Conservation (phyloP, 75 land plant genomes). For the Pinus tabuliformis region DNA sequence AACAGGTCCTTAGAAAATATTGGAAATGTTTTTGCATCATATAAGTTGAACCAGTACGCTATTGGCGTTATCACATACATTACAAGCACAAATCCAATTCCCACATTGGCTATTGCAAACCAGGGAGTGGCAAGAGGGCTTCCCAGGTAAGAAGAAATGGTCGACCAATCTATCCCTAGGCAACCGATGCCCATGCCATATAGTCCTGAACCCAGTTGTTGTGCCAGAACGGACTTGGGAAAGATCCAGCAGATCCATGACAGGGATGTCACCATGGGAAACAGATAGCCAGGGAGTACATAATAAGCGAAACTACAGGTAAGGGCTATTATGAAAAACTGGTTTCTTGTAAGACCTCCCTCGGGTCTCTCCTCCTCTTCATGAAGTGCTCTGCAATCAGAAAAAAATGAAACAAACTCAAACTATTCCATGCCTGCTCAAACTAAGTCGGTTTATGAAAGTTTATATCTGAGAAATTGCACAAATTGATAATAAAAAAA, state of each 20-base stretch:
- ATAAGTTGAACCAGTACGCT: slow-evolving; percentile 17
- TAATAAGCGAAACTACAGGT: slow-evolving; percentile 27
- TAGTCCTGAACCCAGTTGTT: slow-evolving; percentile 40
- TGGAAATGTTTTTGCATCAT: slow-evolving; percentile 35
- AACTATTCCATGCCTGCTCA: too few relatives aligned
- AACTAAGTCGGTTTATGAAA: too few relatives aligned
- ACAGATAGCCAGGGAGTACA: slow-evolving; percentile 29
- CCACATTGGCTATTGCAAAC: slow-evolving; percentile 29
- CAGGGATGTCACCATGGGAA: slow-evolving; percentile 22
- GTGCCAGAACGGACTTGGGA: slow-evolving; percentile 28
- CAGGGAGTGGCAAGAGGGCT: slow-evolving; percentile 36
- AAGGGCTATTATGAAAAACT: slow-evolving; percentile 28
- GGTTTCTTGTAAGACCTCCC: slow-evolving; percentile 24
- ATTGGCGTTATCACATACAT: slow-evolving; percentile 23
- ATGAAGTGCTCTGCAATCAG: slow-evolving; percentile 24
- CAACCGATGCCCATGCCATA: slow-evolving; percentile 31
- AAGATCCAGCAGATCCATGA: slow-evolving; percentile 39
- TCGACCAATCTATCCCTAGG: slow-evolving; percentile 30
- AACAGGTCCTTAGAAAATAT: slow-evolving; percentile 25
- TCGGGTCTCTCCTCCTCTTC: slow-evolving; percentile 17
- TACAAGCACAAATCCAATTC: slow-evolving; percentile 18
- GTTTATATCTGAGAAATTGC: too few relatives aligned
- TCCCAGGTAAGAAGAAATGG: slow-evolving; percentile 21
- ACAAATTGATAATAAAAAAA: too few relatives aligned
- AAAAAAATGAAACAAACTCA: too few relatives aligned